Base-by-base conservation (phyloP, 2,329 filamentous ascomycete species). In the Paecilomyces variotii region DNA sequence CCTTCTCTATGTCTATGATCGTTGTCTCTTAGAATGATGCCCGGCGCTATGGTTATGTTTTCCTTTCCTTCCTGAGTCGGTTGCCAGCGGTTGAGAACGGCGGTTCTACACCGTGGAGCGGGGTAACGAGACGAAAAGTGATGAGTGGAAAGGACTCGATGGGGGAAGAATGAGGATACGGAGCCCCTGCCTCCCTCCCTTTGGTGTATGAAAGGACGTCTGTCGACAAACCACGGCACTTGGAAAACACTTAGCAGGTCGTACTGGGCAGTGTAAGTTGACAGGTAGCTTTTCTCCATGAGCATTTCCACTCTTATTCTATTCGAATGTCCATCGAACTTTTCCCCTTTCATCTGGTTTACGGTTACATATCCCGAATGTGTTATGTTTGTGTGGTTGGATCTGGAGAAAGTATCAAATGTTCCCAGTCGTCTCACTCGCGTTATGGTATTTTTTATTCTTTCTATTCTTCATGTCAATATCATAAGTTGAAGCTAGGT, bases 11-110 rank as follows among this genome's bases (percentile, higher is more conserved):
- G 57, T 39, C 49, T 61, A 53, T 63, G 62, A 12, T 58, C 27
- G 27, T 56, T 34, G 26, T 56, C 12, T 10, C 34, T 52, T 55
- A n/a, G 34, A 49, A 27, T 52, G 51, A 54, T 27, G 68, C 69
- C 65, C 66, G 71, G 70, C 68, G 70, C 69, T 68, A 67, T 69
- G 67, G 65, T 65, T 66, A 45, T 67, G 56, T 57, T 60, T 55
- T 55, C 61, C 55, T 55, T 45, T 24, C 19, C 14, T 45, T 19
- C n/a, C 19, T 45, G n/a, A 19, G 54, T 32, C 45, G 30, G 28
- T 53, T 54, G 39, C 55, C 26, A 49, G 6, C 49, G 45, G 25
- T 53, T 39, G 35, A 35, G 14, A 56, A 32, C 25, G 45, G 35
- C 53, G 57, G 55, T 54, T 45, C 57, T 61, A 62, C 60, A 63